Conservation (phyloP, 2,329 filamentous ascomycete species). For the Metarhizium brunneum region DNA sequence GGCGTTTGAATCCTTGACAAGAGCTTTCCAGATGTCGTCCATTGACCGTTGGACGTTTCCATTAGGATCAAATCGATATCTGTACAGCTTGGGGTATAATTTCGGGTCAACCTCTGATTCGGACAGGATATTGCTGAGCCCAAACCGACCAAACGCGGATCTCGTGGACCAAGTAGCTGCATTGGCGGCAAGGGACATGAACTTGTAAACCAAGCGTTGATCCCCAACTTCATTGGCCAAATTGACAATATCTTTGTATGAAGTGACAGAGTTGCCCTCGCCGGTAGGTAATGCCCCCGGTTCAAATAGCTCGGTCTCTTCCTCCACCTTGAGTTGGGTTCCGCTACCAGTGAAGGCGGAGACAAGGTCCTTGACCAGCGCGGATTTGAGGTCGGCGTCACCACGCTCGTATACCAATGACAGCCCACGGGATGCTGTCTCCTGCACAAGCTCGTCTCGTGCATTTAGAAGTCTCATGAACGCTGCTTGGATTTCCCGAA, state of each 20-base stretch:
- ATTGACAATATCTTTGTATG: constrained; percentile 94
- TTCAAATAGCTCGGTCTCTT: constrained; percentile 89
- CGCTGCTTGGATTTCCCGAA: constrained; percentile 73
- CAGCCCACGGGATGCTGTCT: constrained; percentile 84
- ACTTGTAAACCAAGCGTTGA: constrained; percentile 91
- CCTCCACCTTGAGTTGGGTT: constrained; percentile 70
- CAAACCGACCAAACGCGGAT: constrained; percentile 90
- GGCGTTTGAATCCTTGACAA: constrained; percentile 79
- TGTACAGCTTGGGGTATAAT: constrained; percentile 87
- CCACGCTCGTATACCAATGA: constrained; percentile 93
- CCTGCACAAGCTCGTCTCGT: constrained; percentile 88
- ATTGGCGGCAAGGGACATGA: constrained; percentile 95
- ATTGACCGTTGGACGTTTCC: constrained; percentile 87
- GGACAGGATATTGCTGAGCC: constrained; percentile 82
- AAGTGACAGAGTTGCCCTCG: constrained; percentile 81
- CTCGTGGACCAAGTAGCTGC: constrained; percentile 97
- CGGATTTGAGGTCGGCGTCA: constrained; percentile 67
- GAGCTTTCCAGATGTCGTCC: constrained; percentile 93
- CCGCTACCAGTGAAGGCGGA: constrained; percentile 76
- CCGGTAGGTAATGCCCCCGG: constrained; percentile 83
- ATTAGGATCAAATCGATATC: constrained; percentile 93
- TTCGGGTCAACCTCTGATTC: constrained; percentile 85
- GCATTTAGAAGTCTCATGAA: constrained; percentile 85
- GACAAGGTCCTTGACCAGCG: constrained; percentile 80
- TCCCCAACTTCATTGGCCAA: constrained; percentile 95